Conservation (phyloP, 2,329 filamentous ascomycete species). For the Penicillium hordei region DNA sequence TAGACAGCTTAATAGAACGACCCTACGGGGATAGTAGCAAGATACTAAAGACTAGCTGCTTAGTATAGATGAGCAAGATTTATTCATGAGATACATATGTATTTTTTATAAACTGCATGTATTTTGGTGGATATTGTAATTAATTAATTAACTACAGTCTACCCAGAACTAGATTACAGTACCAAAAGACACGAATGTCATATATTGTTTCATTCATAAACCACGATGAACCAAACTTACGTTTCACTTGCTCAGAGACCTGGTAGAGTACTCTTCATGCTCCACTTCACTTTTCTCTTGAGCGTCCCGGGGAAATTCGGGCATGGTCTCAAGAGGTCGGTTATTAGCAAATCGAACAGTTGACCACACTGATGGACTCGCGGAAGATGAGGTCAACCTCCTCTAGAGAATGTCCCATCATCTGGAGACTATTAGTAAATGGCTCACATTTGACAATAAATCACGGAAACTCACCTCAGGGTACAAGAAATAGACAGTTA, state of each 20-base stretch:
- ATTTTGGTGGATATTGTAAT: neutral
- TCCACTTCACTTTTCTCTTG: neutral
- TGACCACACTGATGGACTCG: neutral
- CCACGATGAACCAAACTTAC: neutral
- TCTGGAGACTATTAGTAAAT: neutral
- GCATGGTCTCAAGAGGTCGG: neutral
- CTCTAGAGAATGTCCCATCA: neutral
- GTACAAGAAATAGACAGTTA: neutral
- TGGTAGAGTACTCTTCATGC: neutral
- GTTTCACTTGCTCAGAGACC: neutral
- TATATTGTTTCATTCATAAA: neutral
- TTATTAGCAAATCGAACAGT: neutral
- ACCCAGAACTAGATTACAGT: neutral
- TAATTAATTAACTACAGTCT: neutral
- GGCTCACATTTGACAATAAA: neutral
- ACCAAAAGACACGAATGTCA: neutral
- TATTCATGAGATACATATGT: neutral
- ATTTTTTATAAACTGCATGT: neutral
- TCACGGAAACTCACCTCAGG: neutral
- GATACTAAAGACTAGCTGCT: neutral
- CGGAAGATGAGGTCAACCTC: neutral
- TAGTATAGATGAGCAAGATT: neutral
- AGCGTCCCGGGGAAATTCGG: neutral
- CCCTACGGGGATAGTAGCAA: neutral
- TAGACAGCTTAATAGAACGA: neutral